Conservation (phyloP, 306 rosid genomes). For the Prinsepia uniflora region DNA sequence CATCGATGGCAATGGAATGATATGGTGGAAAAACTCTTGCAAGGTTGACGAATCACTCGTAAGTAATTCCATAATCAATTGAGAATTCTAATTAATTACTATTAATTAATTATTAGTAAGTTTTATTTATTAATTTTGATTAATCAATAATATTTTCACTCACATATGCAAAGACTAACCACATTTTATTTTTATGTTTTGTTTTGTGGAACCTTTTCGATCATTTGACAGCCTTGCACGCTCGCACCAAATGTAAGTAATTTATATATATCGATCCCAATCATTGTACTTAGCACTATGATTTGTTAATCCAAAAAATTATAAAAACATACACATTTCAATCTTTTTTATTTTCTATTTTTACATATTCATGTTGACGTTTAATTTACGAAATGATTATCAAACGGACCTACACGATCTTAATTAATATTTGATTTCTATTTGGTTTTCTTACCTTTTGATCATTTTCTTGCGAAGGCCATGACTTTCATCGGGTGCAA, state of each 20-base stretch:
- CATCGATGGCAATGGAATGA: constrained; percentile 72
- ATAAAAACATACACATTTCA: too few species aligned
- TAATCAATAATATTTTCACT: neutral
- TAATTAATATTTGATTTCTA: neutral
- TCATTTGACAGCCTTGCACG: constrained; percentile 61
- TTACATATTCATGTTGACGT: too few species aligned
- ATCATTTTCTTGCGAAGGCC: constrained; percentile 43
- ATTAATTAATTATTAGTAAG: neutral
- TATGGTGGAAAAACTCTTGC: constrained; percentile 88
- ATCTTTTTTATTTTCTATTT: too few species aligned
- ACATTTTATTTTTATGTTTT: neutral
- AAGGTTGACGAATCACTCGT: constrained; percentile 56
- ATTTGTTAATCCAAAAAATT: neutral
- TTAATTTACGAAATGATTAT: too few species aligned
- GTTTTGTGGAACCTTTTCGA: constrained; percentile 12
- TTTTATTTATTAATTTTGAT: neutral
- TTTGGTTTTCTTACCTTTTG: neutral
- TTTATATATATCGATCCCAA: neutral
- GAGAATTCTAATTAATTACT: neutral
- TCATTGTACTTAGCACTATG: neutral
- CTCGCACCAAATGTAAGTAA: constrained; percentile 75
- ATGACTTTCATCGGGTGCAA: constrained; percentile 56
- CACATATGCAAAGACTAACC: constrained; percentile 4
- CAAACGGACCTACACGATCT: too few species aligned
- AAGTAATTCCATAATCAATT: constrained; percentile 13